phyloP scores from a whole-genome alignment of 2,329 filamentous ascomycete genomes.

The Bipolaris gigantea region DNA sequence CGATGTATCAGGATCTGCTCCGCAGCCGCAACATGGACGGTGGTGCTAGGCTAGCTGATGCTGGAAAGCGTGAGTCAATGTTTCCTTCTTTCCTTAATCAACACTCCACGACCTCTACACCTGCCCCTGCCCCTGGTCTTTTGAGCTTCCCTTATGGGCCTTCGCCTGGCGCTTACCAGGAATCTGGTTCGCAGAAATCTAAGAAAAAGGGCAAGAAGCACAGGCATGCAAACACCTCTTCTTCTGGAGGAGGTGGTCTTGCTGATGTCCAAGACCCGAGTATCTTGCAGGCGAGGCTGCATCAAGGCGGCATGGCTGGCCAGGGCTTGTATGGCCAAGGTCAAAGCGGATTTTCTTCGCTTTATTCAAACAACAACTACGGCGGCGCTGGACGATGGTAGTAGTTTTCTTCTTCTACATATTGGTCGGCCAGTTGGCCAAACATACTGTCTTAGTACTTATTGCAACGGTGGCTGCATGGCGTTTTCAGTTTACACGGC shows the following conservation, averaged over 20 bases:
- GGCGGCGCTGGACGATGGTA: conserved; percentile 46
- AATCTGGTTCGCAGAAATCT: conserved; percentile 87
- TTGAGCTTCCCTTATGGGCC: conserved; percentile 88
- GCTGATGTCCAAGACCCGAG: conserved; percentile 99
- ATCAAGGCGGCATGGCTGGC: conserved; percentile 79
- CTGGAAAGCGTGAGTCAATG: conserved; percentile 97
- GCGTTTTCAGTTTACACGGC: conserved; percentile 42
- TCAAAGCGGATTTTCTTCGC: conserved; percentile 89
- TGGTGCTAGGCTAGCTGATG: conserved; percentile 74
- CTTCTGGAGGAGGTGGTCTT: conserved; percentile 98
- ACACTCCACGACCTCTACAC: conserved; percentile 78
- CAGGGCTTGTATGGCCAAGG: conserved; percentile 88
- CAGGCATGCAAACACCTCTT: conserved; percentile 99
- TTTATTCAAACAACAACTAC: conserved; percentile 69
- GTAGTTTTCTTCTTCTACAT: conserved; percentile 38
- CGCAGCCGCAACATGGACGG: conserved; percentile 64
- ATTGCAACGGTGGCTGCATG: conserved; percentile 41
- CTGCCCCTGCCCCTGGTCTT: conserved; percentile 87
- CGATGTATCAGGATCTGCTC: conserved; percentile 77
- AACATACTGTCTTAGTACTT: conserved; percentile 38
- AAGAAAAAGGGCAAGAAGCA: conserved; percentile 99
- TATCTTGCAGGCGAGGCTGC: conserved; percentile 97
- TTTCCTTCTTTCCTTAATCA: conserved; percentile 90
- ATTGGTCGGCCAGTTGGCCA: conserved; percentile 30
- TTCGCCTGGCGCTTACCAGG: conserved; percentile 84